These are phyloP conservation scores for Suhomyces bribrorum DNA, from an alignment of 1,139 yeast species.

Conservation along the genomic window DNA sequence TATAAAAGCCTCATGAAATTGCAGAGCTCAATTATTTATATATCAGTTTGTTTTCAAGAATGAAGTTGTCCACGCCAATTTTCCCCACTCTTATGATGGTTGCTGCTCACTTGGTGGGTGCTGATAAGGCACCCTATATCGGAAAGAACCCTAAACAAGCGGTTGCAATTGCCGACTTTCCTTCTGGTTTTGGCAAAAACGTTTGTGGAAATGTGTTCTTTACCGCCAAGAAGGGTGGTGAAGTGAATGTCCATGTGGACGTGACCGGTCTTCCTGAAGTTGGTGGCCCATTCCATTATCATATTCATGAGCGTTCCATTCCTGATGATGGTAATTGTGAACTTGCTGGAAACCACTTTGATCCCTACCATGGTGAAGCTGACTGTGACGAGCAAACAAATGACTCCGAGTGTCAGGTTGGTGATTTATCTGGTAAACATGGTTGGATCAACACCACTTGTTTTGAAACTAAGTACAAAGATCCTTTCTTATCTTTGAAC, in stretches of 20 bases:
- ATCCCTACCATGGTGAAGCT: slow-evolving; percentile 51
- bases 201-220: slow-evolving; percentile 54
- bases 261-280: slow-evolving; percentile 55
- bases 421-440: slow-evolving; percentile 66
- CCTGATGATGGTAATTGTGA: slow-evolving; percentile 49
- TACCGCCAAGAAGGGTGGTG: slow-evolving; percentile 45
- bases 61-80: not conserved
- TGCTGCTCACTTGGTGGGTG: slow-evolving; percentile 17
- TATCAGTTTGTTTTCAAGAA: too few relatives aligned
- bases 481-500: slow-evolving; percentile 55
- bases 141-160: slow-evolving; percentile 46
- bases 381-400: slow-evolving; percentile 46
- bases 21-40: too few relatives aligned
- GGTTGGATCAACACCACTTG: slow-evolving; percentile 59
- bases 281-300: slow-evolving; percentile 63
- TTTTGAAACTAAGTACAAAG: slow-evolving; percentile 52
- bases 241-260: slow-evolving; percentile 60
- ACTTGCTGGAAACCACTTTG: slow-evolving; percentile 51
- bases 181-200: slow-evolving; percentile 40
- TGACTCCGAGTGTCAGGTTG: slow-evolving; percentile 58
- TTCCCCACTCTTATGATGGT: not conserved
- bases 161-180: slow-evolving; percentile 60
- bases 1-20: not conserved
- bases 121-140: slow-evolving; percentile 41
- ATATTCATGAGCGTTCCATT: slow-evolving; percentile 53